These are phyloP conservation scores for Prunus salicina DNA, from an alignment of 306 rosid genomes.

Conservation along the genomic window DNA sequence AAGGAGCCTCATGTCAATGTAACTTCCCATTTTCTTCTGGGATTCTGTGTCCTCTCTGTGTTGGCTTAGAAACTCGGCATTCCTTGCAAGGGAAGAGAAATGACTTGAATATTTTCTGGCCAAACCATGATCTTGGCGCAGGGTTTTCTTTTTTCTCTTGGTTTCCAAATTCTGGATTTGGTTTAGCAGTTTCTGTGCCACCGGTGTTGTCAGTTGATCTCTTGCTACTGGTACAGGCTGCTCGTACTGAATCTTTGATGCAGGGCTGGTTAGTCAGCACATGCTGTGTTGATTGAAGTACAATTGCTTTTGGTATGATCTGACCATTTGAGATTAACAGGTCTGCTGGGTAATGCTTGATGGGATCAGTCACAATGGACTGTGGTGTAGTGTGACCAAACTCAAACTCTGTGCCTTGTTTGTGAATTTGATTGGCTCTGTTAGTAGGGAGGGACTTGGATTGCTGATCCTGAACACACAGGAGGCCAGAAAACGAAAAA, in stretches of 20 bases:
- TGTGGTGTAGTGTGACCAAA: slow-evolving; percentile 34
- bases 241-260: slow-evolving; percentile 25
- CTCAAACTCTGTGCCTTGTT: slow-evolving; percentile 43
- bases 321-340: slow-evolving; percentile 46
- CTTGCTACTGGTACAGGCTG: slow-evolving; percentile 28
- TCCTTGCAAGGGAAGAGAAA: slow-evolving; percentile 53
- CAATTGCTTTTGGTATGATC: slow-evolving; percentile 38
- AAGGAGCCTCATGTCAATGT: slow-evolving; percentile 28
- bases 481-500: slow-evolving; percentile 57
- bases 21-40: slow-evolving; percentile 33
- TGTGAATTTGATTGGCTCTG: slow-evolving; percentile 26
- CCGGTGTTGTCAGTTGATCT: slow-evolving; percentile 26
- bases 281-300: slow-evolving; percentile 29
- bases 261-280: slow-evolving; percentile 11
- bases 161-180: slow-evolving; percentile 23
- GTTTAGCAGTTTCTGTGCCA: slow-evolving; percentile 23
- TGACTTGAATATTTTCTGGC: slow-evolving; percentile 40
- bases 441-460: slow-evolving; percentile 26
- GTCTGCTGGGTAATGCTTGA: slow-evolving; percentile 46
- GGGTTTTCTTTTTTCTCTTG: slow-evolving; percentile 27
- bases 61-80: slow-evolving; percentile 37
- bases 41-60: slow-evolving; percentile 23
- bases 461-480: slow-evolving; percentile 55
- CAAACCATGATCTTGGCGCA: slow-evolving; percentile 24
- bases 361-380: slow-evolving; percentile 32